Base-by-base conservation (phyloP, 371 early-diverging fungal species). In the Batkoa obscura region DNA sequence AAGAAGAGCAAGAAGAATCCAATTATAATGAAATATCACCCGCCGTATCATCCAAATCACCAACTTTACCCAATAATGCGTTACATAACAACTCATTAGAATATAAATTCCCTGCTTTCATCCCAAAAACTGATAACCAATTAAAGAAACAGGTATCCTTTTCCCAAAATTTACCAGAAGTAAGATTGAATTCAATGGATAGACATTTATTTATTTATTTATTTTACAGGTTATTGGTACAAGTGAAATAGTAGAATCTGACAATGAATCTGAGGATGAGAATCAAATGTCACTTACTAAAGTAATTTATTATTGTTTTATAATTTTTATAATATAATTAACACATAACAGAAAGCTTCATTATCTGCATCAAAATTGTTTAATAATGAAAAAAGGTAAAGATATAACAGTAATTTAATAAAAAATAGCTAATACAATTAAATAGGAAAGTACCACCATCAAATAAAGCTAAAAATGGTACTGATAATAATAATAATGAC, bases 131-230 rank as follows among this genome's bases (percentile, higher is more conserved):
- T 39, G n/a, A 35, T 12, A 17, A 41, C 23, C 35, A 13, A 35
- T 39, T 53, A 12, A 53, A 53, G 34, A 53, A 53, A 34, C 53
- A 53, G 34, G 53, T 53, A 13, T 53, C 53, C 3, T 53, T 53
- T 53, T 53, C 53, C 17, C 35, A 53, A 53, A 31, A 17, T 30
- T 13, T 17, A 30, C 53, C 53, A 13, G 53, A 53, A 31, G 53
- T 53, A 32, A 39, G 50, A 32, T 31, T 35, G 10, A 32, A 15
- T 15, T 13, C 17, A 47, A 17, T 23, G 23, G 23, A 23, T 23
- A 23, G 8, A 41, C 41, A 23, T 23, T 13, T 15, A 45, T 4
- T 45, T 45, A 12, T 50, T 35, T 30, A 10, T 31, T 6, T 5
- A 30, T 10, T 50, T 3, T 33, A 50, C 9, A 53, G 53, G 53